A percentile compares a stretch with the other conserved stretches of the same genome.
These are phyloP conservation scores for Limnanthes douglasii DNA, from an alignment of 345 rosid genomes.

Conservation along the genomic window DNA sequence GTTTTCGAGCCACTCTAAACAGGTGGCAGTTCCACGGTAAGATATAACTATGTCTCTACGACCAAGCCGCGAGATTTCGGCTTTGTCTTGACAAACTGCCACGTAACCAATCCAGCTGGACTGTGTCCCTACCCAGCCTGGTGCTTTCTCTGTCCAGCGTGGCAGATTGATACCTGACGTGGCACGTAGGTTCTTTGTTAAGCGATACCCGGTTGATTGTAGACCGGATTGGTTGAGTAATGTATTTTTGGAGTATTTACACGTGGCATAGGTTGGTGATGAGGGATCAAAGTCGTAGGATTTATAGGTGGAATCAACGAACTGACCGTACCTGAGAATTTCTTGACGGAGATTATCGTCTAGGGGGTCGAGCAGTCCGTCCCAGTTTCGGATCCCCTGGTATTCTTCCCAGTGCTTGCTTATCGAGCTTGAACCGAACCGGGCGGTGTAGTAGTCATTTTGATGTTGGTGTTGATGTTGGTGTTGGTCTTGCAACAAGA, in stretches of 20 bases:
- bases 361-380: conserved; percentile 61
- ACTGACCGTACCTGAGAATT: conserved; percentile 72
- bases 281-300: conserved; percentile 66
- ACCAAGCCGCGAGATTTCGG: conserved; percentile 69
- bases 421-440: conserved; percentile 11
- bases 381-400: conserved; percentile 40
- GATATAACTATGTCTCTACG: conserved; percentile 82
- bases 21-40: conserved; percentile 74
- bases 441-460: not conserved
- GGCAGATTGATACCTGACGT: conserved; percentile 69
- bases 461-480: not conserved
- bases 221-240: conserved; percentile 45
- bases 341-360: conserved; percentile 66
- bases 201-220: conserved; percentile 45
- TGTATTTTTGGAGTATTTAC: conserved; percentile 36
- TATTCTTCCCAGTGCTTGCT: conserved; percentile 24
- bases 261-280: conserved; percentile 44
- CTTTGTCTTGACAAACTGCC: conserved; percentile 69
- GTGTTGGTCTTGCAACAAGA: no score
- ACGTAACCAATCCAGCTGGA: conserved; percentile 98
- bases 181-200: conserved; percentile 50
- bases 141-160: conserved; percentile 50
- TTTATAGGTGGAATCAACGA: conserved; percentile 68
- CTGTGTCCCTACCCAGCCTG: conserved; percentile 42
- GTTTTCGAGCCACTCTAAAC: conserved; percentile 92